Evolutionary conservation across 345 rosid species (phyloP), one percentile per base, ranked within the genome.

Genomic region (Eutrema japonicum): DNA sequence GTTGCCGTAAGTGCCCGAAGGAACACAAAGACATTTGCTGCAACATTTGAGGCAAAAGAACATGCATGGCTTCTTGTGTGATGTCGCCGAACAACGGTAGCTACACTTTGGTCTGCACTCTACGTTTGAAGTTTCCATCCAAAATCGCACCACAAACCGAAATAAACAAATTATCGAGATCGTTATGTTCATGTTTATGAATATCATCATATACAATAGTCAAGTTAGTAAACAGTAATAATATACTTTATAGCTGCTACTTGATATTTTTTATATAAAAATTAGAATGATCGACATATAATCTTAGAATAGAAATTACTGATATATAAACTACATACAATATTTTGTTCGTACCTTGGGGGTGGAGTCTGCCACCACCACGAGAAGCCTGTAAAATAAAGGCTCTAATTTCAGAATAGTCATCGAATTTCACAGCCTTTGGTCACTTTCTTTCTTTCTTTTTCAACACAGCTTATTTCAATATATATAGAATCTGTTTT

Each of bases 31-130:
- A 79, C 96, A 89, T 71, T 76, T 80, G 16, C 52, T 82, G 42
- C 96, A 89, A 63, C 96, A 89, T 22, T 87, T 84, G 22, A 79
- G 83, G 60, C 96, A 89, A 71, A 85, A 87, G 76, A 83, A 83
- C 83, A 87, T 57, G 83, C 92, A 87, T 52, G 89, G 83, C 75
- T 86, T 83, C 80, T 81, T 77, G 79, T 76, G 81, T 16, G 76
- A 71, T 32, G 81, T 77, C 10, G 68, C 81, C 4, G 81, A 71
- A 36, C 81, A 77, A 3, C 81, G 38, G 42, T 69, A 68, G 9
- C 33, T 76, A 63, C 79, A 76, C 57, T 70, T 76, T 2, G 78
- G 71, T 30, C 45, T 67, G 57, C 78, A 74, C 4, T 74, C 78
- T 74, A 14, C 38, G 9, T 2, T 18, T 50, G n/a, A 10, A 26